These are phyloP conservation scores for Tolypocladium cylindrosporum DNA, from an alignment of 2,329 filamentous ascomycete genomes.

Conservation along the genomic window DNA sequence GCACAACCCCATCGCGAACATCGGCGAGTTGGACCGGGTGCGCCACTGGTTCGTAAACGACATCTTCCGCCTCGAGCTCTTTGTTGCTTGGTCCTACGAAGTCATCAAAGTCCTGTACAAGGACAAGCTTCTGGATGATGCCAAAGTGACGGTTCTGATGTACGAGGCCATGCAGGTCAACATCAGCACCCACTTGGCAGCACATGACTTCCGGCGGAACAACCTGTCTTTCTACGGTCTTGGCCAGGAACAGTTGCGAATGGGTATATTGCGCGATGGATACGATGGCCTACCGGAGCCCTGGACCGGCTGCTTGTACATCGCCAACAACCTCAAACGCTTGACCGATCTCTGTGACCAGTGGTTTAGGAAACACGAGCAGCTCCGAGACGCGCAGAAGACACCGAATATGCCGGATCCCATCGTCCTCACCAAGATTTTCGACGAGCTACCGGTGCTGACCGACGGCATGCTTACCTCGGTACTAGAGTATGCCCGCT, in stretches of 20 bases:
- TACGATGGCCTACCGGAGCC: constrained; percentile 66
- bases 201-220: constrained; percentile 64
- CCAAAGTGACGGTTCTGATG: constrained; percentile 43
- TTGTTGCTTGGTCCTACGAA: constrained; percentile 71
- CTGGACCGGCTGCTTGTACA: constrained; percentile 68
- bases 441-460: constrained; percentile 36
- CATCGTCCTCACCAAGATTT: constrained; percentile 33
- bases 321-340: constrained; percentile 52
- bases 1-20: constrained; percentile 51
- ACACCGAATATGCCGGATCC: constrained; percentile 24
- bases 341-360: constrained; percentile 47
- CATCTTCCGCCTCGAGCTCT: constrained; percentile 59
- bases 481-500: constrained; percentile 42
- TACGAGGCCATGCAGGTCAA: constrained; percentile 58
- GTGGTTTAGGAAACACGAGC: constrained; percentile 41
- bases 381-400: constrained; percentile 19
- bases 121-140: constrained; percentile 46
- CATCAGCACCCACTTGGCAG: constrained; percentile 43
- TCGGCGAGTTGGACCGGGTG: constrained; percentile 66
- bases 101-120: constrained; percentile 64
- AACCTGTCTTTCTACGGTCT: constrained; percentile 67
- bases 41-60: constrained; percentile 83
- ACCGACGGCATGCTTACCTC: constrained; percentile 46
- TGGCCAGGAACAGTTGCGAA: constrained; percentile 51
- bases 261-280: constrained; percentile 52